These are phyloP conservation scores for Alternaria triticina DNA, from an alignment of 2,329 filamentous ascomycete species.

Conservation along the genomic window DNA sequence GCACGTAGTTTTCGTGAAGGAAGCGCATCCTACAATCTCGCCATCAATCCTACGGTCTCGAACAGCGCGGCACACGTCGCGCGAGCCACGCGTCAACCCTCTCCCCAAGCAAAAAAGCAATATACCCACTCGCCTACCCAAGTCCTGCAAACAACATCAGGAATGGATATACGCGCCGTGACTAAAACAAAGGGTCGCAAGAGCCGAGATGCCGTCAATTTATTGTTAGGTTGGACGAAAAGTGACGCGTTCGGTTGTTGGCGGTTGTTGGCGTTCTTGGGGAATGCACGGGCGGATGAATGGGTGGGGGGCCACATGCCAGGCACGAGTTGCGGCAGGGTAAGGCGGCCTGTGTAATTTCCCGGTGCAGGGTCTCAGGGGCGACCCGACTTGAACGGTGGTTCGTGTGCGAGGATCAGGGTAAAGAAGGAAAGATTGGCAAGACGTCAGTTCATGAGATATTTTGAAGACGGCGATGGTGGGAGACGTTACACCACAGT, in stretches of 20 bases:
- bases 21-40: neutral
- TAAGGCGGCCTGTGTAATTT: slow-evolving; percentile 5
- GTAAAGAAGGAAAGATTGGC: neutral
- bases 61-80: neutral
- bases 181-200: neutral
- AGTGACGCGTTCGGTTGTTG: neutral
- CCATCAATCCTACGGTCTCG: neutral
- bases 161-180: neutral
- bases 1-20: neutral
- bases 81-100: neutral
- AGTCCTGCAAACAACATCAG: neutral
- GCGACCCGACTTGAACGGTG: neutral
- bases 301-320: neutral
- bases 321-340: neutral
- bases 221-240: neutral
- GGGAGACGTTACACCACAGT: too few relatives aligned
- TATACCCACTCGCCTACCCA: neutral
- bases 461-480: neutral
- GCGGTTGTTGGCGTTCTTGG: neutral
- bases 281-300: neutral
- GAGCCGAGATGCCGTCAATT: neutral
- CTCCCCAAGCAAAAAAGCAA: neutral
- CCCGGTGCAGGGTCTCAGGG: neutral
- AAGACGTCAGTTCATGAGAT: neutral
- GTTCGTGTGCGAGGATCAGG: neutral